Evolutionary conservation across 352 stramenopile species (phyloP).

Genomic region (Globisporangium camurandrum): DNA sequence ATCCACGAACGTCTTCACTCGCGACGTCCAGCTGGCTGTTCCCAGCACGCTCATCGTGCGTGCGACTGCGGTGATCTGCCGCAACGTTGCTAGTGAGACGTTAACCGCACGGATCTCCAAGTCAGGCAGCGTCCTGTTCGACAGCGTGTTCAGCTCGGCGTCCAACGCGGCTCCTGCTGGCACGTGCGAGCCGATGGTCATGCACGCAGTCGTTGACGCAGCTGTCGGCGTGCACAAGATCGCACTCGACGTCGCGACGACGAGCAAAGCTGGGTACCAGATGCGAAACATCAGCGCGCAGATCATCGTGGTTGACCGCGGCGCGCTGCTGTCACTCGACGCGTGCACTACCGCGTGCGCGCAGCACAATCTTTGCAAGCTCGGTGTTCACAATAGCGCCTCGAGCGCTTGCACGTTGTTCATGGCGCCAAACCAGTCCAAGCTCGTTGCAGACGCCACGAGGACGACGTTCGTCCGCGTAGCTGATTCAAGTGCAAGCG

Average conservation of each 20-base stretch:
- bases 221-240: slow-evolving; percentile 19
- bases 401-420: slow-evolving; percentile 35
- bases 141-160: slow-evolving; percentile 31
- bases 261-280: slow-evolving; percentile 25
- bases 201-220: slow-evolving; percentile 37
- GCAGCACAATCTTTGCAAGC: slow-evolving; percentile 36
- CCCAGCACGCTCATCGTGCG: slow-evolving; percentile 39
- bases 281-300: slow-evolving; percentile 27
- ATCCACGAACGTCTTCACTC: slow-evolving; percentile 19
- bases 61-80: slow-evolving; percentile 30
- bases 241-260: slow-evolving; percentile 30
- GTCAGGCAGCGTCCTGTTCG: slow-evolving; percentile 21
- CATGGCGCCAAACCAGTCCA: slow-evolving; percentile 25
- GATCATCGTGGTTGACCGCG: slow-evolving; percentile 28
- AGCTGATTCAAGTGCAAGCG: slow-evolving; percentile 17
- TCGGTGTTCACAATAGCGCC: slow-evolving; percentile 24
- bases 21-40: slow-evolving; percentile 15
- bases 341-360: slow-evolving; percentile 28
- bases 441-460: slow-evolving; percentile 18
- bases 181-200: slow-evolving; percentile 30
- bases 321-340: slow-evolving; percentile 26
- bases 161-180: slow-evolving; percentile 15
- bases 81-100: slow-evolving; percentile 31
- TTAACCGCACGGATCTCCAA: slow-evolving; percentile 26
- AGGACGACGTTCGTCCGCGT: slow-evolving; percentile 18